These are phyloP conservation scores for Tephrocybe rancida DNA, from an alignment of 768 basidiomycete species.

Conservation along the genomic window DNA sequence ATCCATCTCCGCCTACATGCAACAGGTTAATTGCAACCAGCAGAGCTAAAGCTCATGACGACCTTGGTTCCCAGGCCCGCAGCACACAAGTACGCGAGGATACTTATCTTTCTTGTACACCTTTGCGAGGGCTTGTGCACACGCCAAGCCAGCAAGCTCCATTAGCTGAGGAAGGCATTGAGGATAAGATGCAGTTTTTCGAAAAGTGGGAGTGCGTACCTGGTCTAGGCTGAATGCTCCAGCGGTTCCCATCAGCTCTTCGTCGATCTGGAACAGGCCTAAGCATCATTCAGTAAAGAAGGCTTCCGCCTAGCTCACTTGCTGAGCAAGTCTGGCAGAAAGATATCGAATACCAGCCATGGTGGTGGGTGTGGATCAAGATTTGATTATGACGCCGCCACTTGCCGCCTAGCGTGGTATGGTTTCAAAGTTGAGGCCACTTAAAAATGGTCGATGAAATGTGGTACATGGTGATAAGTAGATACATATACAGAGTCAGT, in stretches of 20 bases:
- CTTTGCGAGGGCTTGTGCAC: slow-evolving; percentile 85
- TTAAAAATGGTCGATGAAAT: neutral
- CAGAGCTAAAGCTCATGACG: neutral
- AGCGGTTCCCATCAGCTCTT: slow-evolving; percentile 85
- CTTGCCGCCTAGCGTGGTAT: no score
- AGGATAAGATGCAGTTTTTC: neutral
- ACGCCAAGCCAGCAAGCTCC: slow-evolving; percentile 95
- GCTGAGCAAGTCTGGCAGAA: slow-evolving; percentile 74
- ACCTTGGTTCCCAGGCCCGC: slow-evolving; percentile 97
- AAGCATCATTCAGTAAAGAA: neutral
- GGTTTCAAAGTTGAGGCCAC: neutral
- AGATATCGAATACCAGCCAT: slow-evolving; percentile 68
- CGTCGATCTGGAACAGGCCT: slow-evolving; percentile 71
- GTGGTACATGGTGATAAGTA: neutral
- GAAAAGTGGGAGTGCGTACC: slow-evolving; percentile 39
- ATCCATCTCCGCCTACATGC: slow-evolving; percentile 80
- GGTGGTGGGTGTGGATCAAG: slow-evolving; percentile 12
- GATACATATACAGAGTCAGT: slow-evolving; percentile 6
- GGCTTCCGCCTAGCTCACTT: slow-evolving; percentile 43
- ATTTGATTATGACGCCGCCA: neutral
- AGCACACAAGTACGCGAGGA: slow-evolving; percentile 87
- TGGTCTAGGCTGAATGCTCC: slow-evolving; percentile 97
- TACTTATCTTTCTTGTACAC: slow-evolving; percentile 71
- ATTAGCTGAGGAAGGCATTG: slow-evolving; percentile 60
- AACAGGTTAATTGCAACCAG: neutral